phyloP scores from a whole-genome alignment of 1,284 basidiomycete species.

The Schizophyllum commune region DNA sequence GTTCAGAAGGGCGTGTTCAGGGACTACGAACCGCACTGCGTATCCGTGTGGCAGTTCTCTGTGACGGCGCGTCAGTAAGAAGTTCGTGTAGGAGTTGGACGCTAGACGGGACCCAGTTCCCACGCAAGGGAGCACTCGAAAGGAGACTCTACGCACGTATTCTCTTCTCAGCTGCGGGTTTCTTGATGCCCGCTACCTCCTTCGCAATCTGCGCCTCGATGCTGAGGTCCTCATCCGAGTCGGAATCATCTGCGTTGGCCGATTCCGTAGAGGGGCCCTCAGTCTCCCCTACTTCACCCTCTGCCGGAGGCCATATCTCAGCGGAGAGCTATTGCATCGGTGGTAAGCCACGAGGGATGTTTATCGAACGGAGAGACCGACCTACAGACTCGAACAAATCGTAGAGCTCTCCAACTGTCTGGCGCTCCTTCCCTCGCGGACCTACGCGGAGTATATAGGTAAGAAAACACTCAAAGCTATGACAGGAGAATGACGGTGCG shows the following conservation, averaged over 20 bases:
- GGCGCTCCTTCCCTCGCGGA: constrained; percentile 63
- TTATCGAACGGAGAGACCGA: constrained; percentile 5
- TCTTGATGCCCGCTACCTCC: constrained; percentile 64
- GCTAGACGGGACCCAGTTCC: no score
- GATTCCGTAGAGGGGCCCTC: neutral
- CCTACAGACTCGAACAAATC: constrained; percentile 70
- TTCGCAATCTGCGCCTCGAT: constrained; percentile 64
- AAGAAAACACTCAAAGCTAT: no score
- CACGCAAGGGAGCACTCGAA: neutral
- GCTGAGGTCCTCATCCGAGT: constrained; percentile 32
- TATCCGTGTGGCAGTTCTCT: constrained; percentile 73
- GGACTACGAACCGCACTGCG: constrained; percentile 53
- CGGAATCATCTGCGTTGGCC: constrained; percentile 22
- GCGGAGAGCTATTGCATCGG: constrained; percentile 43
- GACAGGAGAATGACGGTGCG: no score
- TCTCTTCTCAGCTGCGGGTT: constrained; percentile 49
- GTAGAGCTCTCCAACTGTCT: constrained; percentile 65
- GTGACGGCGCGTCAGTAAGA: constrained; percentile 1
- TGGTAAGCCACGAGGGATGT: neutral
- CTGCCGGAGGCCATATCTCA: constrained; percentile 56
- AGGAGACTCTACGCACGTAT: constrained; percentile 43
- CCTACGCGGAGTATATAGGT: no score
- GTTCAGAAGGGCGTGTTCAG: neutral
- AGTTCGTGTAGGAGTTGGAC: constrained; percentile 3
- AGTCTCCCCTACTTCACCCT: constrained; percentile 2